These are phyloP conservation scores for Brassica carinata DNA, from an alignment of 345 rosid species.

Conservation along the genomic window DNA sequence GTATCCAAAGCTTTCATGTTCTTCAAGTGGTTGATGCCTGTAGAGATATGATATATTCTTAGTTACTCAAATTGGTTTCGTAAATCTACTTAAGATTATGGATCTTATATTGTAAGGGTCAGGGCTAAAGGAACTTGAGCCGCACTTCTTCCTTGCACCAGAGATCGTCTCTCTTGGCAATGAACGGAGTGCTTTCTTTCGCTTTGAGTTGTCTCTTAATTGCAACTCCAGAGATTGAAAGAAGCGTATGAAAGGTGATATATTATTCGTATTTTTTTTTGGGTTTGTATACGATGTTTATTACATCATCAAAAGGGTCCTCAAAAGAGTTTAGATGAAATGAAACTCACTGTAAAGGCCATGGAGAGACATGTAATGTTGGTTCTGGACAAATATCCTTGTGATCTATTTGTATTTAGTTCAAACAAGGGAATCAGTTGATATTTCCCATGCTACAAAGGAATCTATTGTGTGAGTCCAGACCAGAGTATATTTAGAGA, in stretches of 20 bases:
- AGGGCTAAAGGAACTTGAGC: constrained; percentile 12
- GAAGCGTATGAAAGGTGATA: constrained; percentile 10
- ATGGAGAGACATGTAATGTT: background rate
- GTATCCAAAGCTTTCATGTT: background rate
- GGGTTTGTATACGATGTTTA: background rate
- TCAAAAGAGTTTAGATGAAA: background rate
- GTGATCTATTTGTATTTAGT: constrained; percentile 15
- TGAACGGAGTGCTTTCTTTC: background rate
- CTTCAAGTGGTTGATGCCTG: background rate
- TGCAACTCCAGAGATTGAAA: background rate
- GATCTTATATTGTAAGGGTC: constrained; percentile 1
- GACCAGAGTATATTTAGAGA: background rate
- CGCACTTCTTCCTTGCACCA: background rate
- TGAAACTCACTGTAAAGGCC: constrained; percentile 29
- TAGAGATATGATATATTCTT: background rate
- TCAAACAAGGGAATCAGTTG: background rate
- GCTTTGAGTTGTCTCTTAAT: background rate
- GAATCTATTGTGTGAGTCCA: background rate
- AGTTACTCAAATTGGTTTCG: background rate
- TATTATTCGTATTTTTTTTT: constrained; percentile 10
- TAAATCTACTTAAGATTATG: background rate
- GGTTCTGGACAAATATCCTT: constrained; percentile 15
- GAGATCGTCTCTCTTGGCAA: background rate
- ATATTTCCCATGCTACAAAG: background rate
- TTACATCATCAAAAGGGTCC: background rate